Base-by-base conservation (phyloP, 2,329 filamentous ascomycete genomes). In the Claviceps sp. region DNA sequence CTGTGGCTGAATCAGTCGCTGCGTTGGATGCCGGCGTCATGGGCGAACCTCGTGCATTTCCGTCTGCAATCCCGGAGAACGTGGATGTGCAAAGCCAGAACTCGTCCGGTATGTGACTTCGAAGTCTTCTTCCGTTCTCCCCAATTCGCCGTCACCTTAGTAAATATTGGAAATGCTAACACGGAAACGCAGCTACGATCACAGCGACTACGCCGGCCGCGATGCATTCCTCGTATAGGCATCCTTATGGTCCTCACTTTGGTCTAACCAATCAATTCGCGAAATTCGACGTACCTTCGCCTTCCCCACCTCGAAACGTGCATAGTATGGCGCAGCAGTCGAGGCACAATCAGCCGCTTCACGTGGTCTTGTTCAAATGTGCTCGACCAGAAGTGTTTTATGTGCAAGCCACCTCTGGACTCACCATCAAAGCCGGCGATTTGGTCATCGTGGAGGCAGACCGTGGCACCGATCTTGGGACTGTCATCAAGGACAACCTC, bases 371-470 rank as follows among this genome's bases (percentile, higher is more conserved):
- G 6, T 98, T 98, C 79, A 98, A 98, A 68, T 96, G 90, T 65
- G 88, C 88, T 38, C 80, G 93, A 55, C 90, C 91, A 39, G 93
- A 97, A 62, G 88, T 97, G 9, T 98, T 96, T 66, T 97, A 95
- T 67, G 88, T 96, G 37, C 90, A 95, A 66, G 90, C 96, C 65
- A 90, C 91, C 54, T 97, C 90, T 5, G 93, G 93, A 3, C 76
- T 98, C 36, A 86, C 86, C 20, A 86, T 97, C 50, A 93, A 90
- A 61, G 83, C 85, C 17, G 93, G 93, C 36, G 93, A 98, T 64
- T 75, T 97, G 50, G 94, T 98, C 55, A 97, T 98, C 58, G 90
- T 96, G 17, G 93, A 98, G 69, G 93, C 93, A 23, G 94, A 98
- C 66, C 88, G 93, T 56, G 93, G 93, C 45, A 95, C 89, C 22